Base-by-base conservation (phyloP, 768 basidiomycete genomes). In the Kwoniella sp. region DNA sequence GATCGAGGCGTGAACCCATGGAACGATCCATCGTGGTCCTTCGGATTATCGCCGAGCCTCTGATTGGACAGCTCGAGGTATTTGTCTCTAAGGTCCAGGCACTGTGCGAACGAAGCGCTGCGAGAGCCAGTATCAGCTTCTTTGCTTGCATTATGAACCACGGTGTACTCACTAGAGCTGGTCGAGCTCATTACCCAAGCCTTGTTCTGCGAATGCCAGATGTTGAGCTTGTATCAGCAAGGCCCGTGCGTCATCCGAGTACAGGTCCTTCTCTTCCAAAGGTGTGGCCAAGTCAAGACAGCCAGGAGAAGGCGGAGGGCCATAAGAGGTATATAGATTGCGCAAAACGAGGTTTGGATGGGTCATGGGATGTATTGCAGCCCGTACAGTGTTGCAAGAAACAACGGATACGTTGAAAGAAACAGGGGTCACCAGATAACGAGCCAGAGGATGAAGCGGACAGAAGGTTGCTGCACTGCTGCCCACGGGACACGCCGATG, bases 61-160 rank as follows among this genome's bases (percentile, higher is more conserved):
- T 99, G 95, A 3, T 84, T 80, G 1, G 92, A 96, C 53, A 82
- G 81, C 5, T 78, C 60, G 77, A 95, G 91, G 77, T 96, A 99
- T 76, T 96, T 98, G 77, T 98, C 93, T 23, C 95, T 86, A 17
- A 98, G 78, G 47, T 87, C 83, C 40, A 98, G 83, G 69, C 93
- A 98, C 66, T 79, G 83, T 53, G 86, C 83, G 68, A 98, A 82
- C 1, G 85, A 80, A 55, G 65, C 67, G 50, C 73, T 75, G 44
- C 23, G 7, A 28, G n/a, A 20, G 22, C 17, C 7, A 3, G 19
- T 1, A 11, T 38, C 26, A 46, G 43, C 31, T 12, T 8, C 3
- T 15, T n/a, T 22, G n/a, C 12, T 22, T 43, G 2, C 17, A 33
- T 5, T 1, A 32, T 25, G 19, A 6, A 19, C 37, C 3, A 36